Percentiles rank a stretch among this genome's conserved stretches.
Conservation (phyloP, 108 stramenopile species). For the Mediolabrus comicus region DNA sequence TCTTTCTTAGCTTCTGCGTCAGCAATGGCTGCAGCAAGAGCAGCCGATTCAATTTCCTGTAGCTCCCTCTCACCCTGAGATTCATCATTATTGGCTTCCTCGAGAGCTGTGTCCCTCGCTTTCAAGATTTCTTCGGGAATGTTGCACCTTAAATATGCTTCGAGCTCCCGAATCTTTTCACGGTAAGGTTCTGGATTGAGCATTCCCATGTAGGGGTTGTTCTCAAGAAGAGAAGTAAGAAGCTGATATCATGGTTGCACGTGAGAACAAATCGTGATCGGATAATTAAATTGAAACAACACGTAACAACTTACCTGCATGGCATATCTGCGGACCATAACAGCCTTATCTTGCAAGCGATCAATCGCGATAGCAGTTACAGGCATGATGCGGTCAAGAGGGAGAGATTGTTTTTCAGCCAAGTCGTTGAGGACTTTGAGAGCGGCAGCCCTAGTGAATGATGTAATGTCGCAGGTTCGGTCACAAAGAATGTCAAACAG, state of each 20-base stretch:
- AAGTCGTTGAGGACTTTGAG: conserved; percentile 82
- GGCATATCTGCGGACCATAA: conserved; percentile 90
- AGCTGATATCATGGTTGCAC: conserved; percentile 47
- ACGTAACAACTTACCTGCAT: conserved; percentile 68
- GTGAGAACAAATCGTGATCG: not conserved
- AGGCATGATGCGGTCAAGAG: conserved; percentile 65
- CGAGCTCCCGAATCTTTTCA: conserved; percentile 70
- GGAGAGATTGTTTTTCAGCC: conserved; percentile 66
- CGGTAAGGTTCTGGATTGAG: conserved; percentile 85
- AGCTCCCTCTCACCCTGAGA: conserved; percentile 23
- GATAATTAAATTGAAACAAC: not conserved
- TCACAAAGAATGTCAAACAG: conserved; percentile 85
- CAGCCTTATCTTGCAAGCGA: conserved; percentile 91
- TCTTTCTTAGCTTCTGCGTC: conserved; percentile 48
- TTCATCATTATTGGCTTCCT: conserved; percentile 50
- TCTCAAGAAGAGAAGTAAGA: conserved; percentile 78
- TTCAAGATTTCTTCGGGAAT: conserved; percentile 63
- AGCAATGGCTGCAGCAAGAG: conserved; percentile 70
- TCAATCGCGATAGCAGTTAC: conserved; percentile 86
- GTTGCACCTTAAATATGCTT: conserved; percentile 62
- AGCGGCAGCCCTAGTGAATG: conserved; percentile 80
- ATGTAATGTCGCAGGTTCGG: conserved; percentile 77
- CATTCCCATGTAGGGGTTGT: conserved; percentile 92
- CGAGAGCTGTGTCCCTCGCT: conserved; percentile 60
- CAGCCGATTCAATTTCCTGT: conserved; percentile 64